Conservation (phyloP, 2,329 filamentous ascomycete species). For the Eutypa lata region DNA sequence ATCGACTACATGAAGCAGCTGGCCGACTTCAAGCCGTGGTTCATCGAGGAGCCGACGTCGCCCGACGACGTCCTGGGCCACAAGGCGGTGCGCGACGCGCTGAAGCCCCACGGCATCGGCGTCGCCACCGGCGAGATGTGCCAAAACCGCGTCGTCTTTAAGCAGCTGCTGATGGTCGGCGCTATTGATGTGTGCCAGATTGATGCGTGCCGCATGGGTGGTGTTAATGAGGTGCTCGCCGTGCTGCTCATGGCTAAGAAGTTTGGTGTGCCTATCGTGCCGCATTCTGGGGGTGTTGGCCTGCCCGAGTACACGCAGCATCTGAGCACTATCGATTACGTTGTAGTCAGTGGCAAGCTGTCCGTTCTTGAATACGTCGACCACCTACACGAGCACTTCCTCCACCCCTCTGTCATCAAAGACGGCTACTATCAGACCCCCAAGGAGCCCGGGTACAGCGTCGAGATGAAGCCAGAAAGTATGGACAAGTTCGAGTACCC, state of each 20-base stretch:
- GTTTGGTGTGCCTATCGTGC: constrained; percentile 76
- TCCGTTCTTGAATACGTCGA: constrained; percentile 89
- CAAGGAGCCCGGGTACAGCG: constrained; percentile 78
- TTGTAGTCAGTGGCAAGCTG: constrained; percentile 77
- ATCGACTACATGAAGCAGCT: constrained; percentile 83
- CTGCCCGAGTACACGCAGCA: constrained; percentile 94
- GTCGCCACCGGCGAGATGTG: constrained; percentile 95
- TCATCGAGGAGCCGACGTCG: constrained; percentile 91
- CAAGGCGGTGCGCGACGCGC: constrained; percentile 77
- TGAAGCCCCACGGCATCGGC: constrained; percentile 71
- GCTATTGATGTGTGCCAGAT: constrained; percentile 88
- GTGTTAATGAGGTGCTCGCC: constrained; percentile 89
- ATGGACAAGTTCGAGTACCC: constrained; percentile 80
- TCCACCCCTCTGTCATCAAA: constrained; percentile 75
- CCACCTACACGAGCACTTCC: constrained; percentile 89
- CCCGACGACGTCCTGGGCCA: constrained; percentile 89
- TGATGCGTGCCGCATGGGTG: constrained; percentile 84
- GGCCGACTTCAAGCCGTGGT: constrained; percentile 82
- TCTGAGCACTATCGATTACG: constrained; percentile 88
- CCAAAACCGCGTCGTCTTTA: constrained; percentile 92
- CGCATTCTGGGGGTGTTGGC: constrained; percentile 85
- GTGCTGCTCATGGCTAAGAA: constrained; percentile 83
- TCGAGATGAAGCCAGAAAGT: constrained; percentile 88
- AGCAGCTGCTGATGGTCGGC: constrained; percentile 77
- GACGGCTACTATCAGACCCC: constrained; percentile 89